Evolutionary conservation across 2,329 filamentous ascomycete genomes (phyloP), one percentile per base, ranked within the genome.

Genomic region (Cephalotrichum gorgonifer): DNA sequence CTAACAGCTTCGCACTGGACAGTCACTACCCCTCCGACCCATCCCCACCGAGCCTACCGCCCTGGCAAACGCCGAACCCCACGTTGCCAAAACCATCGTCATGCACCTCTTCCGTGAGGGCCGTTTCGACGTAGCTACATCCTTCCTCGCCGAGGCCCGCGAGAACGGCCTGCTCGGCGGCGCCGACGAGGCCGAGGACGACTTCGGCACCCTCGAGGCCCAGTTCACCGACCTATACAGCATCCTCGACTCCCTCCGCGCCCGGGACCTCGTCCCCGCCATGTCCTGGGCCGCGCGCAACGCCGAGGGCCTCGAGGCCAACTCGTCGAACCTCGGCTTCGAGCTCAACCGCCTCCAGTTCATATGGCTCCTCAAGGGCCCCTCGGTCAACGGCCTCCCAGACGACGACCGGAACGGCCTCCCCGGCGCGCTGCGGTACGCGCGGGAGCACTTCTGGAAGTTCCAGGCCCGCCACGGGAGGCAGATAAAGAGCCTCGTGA

Each of bases 31-130:
- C 4, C 58, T 64, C 9, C 79, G 82, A 14, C 72, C 86, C 14
- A 80, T 91, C 0, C 86, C 83, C 14, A 85, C 81, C 59, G 86
- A 90, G 25, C 23, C 28, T 38, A 88, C 95, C 65, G 85, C 83
- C 30, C 81, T 96, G 64, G 82, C 80, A 2, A 78, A 83, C 20
- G 43, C 48, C 20, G 48, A 51, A 28, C 35, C 53, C 26, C 82
- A 94, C 73, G 76, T 97, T 61, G 94, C 96, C 67, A 81, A 90
- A 50, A 91, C 93, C 6, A 94, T 98, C 57, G 87, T 87, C 9
- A 96, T 97, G 89, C 93, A 98, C 62, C 77, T 98, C 22, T 76
- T 98, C 35, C 86, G 93, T 38, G 91, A 97, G 68, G 93, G 93
- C 44, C 86, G 95, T 61, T 98, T 98, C 64, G 76, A 75, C 22